A percentile compares a stretch with the other conserved stretches of the same genome.
Evolutionary conservation across 73 alveolate genomes (phyloP).

Genomic region (Paramecium pentaurelia): DNA sequence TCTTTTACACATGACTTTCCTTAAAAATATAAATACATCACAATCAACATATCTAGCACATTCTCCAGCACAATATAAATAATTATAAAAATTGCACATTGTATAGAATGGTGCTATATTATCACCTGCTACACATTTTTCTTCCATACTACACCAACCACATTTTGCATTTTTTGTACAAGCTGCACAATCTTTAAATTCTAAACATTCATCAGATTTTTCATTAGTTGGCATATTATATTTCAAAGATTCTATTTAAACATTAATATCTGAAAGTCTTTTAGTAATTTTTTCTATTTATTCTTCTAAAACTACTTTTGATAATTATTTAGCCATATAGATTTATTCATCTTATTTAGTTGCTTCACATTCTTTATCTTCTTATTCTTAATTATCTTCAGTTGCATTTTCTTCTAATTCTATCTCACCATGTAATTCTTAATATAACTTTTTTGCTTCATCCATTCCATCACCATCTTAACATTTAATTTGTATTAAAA

Average conservation of each 20-base stretch:
- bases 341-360: conserved; percentile 45
- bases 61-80: conserved; percentile 59
- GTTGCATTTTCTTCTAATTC: neutral
- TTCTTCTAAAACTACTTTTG: conserved; percentile 43
- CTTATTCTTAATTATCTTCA: neutral
- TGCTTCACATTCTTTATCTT: neutral
- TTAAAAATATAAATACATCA: conserved; percentile 28
- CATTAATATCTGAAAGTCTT: neutral
- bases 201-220: conserved; percentile 25
- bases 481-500: neutral
- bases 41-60: conserved; percentile 61
- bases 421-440: conserved; percentile 34
- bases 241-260: neutral
- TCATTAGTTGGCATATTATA: conserved; percentile 50
- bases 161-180: conserved; percentile 60
- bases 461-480: conserved; percentile 44
- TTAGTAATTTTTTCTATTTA: conserved; percentile 35
- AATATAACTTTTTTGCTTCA: neutral
- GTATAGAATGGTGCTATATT: conserved; percentile 59
- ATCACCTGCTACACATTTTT: conserved; percentile 62
- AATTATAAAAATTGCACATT: conserved; percentile 57
- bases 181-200: conserved; percentile 34
- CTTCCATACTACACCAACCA: conserved; percentile 61
- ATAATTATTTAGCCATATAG: conserved; percentile 22
- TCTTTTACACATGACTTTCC: conserved; percentile 13